Percentiles rank a stretch among this genome's conserved stretches.
Conservation (phyloP, 257 asterid genomes). For the Ophiorrhiza pumila region DNA sequence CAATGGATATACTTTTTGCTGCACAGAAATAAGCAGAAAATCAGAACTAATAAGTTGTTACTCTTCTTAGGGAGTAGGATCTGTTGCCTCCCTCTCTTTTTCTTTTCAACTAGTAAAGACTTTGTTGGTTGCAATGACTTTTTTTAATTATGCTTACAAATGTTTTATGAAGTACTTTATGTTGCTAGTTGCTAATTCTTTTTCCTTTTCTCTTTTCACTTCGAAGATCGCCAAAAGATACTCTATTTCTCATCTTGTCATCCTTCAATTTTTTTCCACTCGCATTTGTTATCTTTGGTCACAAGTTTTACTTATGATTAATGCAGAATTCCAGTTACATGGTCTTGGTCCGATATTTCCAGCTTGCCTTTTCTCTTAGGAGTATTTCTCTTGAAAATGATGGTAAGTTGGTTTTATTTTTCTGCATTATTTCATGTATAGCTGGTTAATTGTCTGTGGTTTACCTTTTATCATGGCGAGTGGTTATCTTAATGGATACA, state of each 20-base stretch:
- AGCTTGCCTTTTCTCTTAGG: conserved; percentile 49
- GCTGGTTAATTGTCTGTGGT: background rate
- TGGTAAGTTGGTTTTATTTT: conserved; percentile 30
- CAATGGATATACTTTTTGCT: background rate
- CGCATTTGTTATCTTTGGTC: conserved; percentile 3
- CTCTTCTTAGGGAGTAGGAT: too few species aligned
- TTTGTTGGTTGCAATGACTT: background rate
- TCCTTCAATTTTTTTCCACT: background rate
- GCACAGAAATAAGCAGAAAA: background rate
- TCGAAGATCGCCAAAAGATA: background rate
- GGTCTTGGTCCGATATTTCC: conserved; percentile 47
- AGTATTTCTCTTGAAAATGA: conserved; percentile 34
- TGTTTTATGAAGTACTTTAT: background rate
- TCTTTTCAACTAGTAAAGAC: background rate
- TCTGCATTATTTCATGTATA: background rate
- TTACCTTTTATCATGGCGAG: background rate
- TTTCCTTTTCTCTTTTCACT: background rate
- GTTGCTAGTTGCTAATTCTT: background rate
- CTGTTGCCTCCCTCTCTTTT: too few species aligned
- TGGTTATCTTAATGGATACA: background rate
- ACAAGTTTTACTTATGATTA: background rate
- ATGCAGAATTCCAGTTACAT: conserved; percentile 41
- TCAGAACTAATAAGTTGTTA: background rate
- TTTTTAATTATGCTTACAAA: background rate
- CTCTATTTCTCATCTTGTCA: background rate